Conservation (phyloP, 192 early-diverging fungal genomes). For the Dissophora globulifera region DNA sequence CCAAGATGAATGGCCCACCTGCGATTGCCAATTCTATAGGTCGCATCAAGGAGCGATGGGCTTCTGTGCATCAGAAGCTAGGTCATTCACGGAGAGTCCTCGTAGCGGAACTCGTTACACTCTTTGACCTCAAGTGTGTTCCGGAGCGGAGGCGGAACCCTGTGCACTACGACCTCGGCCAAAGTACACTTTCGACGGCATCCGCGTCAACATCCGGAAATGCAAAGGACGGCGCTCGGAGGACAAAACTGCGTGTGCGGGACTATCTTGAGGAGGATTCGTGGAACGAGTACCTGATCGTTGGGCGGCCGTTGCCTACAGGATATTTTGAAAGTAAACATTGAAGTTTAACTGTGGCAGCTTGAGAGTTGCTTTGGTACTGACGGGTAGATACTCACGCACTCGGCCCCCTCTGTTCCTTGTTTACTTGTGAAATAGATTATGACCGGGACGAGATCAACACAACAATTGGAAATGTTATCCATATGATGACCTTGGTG, state of each 20-base stretch:
- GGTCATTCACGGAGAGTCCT: constrained; percentile 57
- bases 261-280: constrained; percentile 50
- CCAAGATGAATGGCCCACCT: constrained; percentile 37
- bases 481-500: constrained; percentile 60
- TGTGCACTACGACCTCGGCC: constrained; percentile 3
- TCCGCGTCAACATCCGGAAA: constrained; percentile 21
- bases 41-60: constrained; percentile 54
- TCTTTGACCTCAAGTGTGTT: constrained; percentile 63
- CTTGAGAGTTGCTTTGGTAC: neutral
- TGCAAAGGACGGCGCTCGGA: constrained; percentile 3
- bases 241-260: constrained; percentile 44
- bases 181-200: constrained; percentile 25
- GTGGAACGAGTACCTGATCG: constrained; percentile 53
- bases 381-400: neutral
- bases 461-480: constrained; percentile 62
- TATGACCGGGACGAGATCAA: constrained; percentile 62
- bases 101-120: constrained; percentile 58
- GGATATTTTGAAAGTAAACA: constrained; percentile 53
- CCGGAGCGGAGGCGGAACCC: constrained; percentile 18
- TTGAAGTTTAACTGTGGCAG: neutral
- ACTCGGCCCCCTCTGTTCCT: neutral
- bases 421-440: constrained; percentile 28
- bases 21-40: constrained; percentile 35
- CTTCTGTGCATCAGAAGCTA: constrained; percentile 52
- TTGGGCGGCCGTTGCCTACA: constrained; percentile 51